These are phyloP conservation scores for Pistacia integerrima DNA, from an alignment of 345 rosid species.

Conservation along the genomic window DNA sequence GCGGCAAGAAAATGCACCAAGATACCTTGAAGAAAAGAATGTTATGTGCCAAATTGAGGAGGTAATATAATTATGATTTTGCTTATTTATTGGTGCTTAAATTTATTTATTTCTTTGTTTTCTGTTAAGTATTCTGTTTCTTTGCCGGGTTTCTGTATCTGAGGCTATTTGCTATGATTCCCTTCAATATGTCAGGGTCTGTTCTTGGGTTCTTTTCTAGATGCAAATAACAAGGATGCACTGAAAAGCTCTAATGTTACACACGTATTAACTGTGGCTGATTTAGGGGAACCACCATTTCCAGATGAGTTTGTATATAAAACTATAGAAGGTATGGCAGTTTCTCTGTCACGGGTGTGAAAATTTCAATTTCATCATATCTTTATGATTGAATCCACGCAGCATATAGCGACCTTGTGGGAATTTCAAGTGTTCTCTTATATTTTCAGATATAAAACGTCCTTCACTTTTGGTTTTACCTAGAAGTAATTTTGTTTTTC, in stretches of 20 bases:
- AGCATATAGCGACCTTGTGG: background rate
- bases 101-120: background rate
- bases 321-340: slow-evolving; percentile 36
- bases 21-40: no score
- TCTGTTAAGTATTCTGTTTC: background rate
- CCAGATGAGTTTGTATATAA: slow-evolving; percentile 47
- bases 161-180: background rate
- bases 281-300: slow-evolving; percentile 37
- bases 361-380: background rate
- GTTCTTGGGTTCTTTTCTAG: slow-evolving; percentile 52
- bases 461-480: background rate
- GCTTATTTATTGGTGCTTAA: background rate
- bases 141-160: no score
- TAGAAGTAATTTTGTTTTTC: background rate
- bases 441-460: background rate
- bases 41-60: no score
- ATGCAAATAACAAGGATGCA: slow-evolving; percentile 42
- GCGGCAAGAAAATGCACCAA: no score
- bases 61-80: no score
- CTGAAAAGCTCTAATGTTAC: slow-evolving; percentile 48
- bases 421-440: background rate
- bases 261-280: slow-evolving; percentile 49
- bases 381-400: background rate
- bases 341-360: slow-evolving; percentile 1
- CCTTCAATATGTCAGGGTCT: slow-evolving; percentile 39